A percentile compares a stretch with the other conserved stretches of the same genome.
Evolutionary conservation across 2,329 filamentous ascomycete genomes (phyloP).

Genomic region (Cladosporium sp.): DNA sequence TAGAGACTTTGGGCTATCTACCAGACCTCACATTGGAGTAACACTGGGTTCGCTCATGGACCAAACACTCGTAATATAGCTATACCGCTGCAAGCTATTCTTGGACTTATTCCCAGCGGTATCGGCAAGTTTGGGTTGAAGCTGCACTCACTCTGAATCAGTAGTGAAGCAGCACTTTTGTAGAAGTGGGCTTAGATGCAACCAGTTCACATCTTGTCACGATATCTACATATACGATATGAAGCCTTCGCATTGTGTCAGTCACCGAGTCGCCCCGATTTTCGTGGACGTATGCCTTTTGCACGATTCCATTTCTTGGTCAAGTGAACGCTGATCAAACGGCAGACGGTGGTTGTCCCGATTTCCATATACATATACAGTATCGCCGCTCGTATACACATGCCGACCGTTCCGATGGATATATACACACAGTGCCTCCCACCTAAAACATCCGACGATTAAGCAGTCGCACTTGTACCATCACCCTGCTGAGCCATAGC

Average conservation of each 20-base stretch:
- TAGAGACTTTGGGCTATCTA: not conserved
- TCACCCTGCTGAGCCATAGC: conserved; percentile 1
- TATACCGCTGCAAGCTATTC: not conserved
- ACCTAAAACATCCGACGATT: not conserved
- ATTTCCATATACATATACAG: not conserved
- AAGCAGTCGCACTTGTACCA: not conserved
- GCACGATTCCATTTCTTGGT: not conserved
- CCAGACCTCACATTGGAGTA: not conserved
- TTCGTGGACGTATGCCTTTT: not conserved
- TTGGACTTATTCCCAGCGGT: not conserved
- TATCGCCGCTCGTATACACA: not conserved
- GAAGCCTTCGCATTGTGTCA: not conserved
- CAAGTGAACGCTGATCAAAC: not conserved
- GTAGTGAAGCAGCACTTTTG: not conserved
- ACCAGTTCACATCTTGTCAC: not conserved
- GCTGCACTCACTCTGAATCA: not conserved
- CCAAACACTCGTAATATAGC: not conserved
- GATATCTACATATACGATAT: not conserved
- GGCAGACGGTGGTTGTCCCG: not conserved
- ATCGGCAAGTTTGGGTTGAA: not conserved
- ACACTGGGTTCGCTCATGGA: not conserved
- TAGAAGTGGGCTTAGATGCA: not conserved
- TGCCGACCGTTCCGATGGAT: not conserved
- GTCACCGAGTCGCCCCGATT: too few species aligned
- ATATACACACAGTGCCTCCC: not conserved